Percentiles rank a stretch among this genome's conserved stretches.
Conservation (phyloP, 805 yeast genomes). For the Metschnikowia colocasiae region DNA sequence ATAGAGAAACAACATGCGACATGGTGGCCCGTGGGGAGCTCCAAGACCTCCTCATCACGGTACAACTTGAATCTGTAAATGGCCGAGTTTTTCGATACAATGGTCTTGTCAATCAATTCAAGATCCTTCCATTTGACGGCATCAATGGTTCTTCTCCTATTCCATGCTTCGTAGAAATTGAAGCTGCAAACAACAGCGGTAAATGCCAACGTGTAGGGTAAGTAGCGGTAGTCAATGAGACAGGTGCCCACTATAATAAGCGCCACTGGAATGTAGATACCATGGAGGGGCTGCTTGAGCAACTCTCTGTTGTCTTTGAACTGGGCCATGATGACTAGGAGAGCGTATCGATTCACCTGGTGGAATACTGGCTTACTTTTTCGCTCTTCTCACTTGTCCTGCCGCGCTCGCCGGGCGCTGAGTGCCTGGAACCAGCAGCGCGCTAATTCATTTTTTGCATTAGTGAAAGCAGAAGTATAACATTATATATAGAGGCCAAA, state of each 20-base stretch:
- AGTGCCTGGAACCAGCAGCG: background rate
- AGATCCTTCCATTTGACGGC: slow-evolving; percentile 56
- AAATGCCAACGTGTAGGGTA: slow-evolving; percentile 43
- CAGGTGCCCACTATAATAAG: slow-evolving; percentile 58
- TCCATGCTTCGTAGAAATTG: slow-evolving; percentile 40
- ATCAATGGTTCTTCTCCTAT: slow-evolving; percentile 44
- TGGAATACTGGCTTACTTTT: background rate
- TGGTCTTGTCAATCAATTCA: slow-evolving; percentile 70
- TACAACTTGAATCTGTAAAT: slow-evolving; percentile 67
- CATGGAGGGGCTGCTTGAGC: slow-evolving; percentile 69
- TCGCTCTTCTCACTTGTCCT: slow-evolving; percentile 2
- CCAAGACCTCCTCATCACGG: slow-evolving; percentile 56
- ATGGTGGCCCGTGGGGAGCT: slow-evolving; percentile 74
- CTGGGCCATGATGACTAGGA: slow-evolving; percentile 11
- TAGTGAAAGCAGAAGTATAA: slow-evolving; percentile 5
- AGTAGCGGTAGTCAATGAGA: slow-evolving; percentile 47
- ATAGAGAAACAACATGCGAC: slow-evolving; percentile 54
- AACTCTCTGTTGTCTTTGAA: slow-evolving; percentile 46
- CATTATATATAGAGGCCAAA: slow-evolving; percentile 4
- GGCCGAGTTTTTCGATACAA: slow-evolving; percentile 67
- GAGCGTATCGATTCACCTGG: background rate
- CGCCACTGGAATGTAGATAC: slow-evolving; percentile 65
- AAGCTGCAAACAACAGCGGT: slow-evolving; percentile 31
- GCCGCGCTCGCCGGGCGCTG: slow-evolving; percentile 2
- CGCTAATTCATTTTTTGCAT: slow-evolving; percentile 2